phyloP scores from a whole-genome alignment of 306 rosid species.

The Comarum palustre region DNA sequence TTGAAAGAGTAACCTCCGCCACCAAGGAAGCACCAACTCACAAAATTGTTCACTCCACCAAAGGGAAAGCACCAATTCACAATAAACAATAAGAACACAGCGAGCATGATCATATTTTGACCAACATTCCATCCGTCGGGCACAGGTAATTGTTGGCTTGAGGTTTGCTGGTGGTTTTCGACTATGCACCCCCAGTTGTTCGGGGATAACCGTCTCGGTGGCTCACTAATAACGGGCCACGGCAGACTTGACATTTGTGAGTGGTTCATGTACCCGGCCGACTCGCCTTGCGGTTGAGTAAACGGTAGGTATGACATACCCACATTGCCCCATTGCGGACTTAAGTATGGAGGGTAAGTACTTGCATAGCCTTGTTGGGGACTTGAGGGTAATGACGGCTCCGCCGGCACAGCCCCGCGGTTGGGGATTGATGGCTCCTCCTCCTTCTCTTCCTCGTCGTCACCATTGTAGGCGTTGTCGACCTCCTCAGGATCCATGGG shows the following conservation, averaged over 20 bases:
- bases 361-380: neutral
- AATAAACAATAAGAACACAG: too few relatives aligned
- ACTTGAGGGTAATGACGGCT: neutral
- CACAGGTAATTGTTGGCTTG: neutral
- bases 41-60: too few relatives aligned
- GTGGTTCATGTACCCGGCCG: neutral
- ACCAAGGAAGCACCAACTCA: too few relatives aligned
- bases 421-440: neutral
- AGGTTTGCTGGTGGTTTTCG: neutral
- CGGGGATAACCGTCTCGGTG: neutral
- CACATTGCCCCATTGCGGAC: neutral
- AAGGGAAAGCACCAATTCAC: too few relatives aligned
- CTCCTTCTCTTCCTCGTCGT: too few relatives aligned
- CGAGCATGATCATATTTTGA: too few relatives aligned
- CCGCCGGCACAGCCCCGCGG: neutral
- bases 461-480: neutral
- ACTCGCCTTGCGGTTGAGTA: neutral
- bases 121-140: too few relatives aligned
- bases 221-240: neutral
- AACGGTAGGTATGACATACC: neutral
- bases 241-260: neutral
- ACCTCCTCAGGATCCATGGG: neutral
- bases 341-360: neutral
- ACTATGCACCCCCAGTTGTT: neutral
- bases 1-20: too few relatives aligned